Conservation (phyloP, 352 stramenopile species). For the Globisporangium rhizosaccharum region DNA sequence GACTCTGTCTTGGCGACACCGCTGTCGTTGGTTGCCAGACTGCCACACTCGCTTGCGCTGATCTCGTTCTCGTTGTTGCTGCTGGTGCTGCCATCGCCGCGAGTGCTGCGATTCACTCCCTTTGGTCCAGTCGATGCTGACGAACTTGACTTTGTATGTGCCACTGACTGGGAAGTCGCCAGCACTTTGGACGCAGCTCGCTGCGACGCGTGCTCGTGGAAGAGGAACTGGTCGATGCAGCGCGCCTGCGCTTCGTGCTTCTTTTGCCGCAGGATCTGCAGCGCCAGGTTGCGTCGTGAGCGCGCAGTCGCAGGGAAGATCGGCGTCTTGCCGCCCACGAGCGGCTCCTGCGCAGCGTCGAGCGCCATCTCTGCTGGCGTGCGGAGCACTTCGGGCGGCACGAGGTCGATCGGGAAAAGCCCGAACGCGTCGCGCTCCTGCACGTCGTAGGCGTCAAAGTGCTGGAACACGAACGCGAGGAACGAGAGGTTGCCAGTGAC, state of each 20-base stretch:
- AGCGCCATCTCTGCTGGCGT: slow-evolving; percentile 18
- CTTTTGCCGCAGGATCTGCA: slow-evolving; percentile 30
- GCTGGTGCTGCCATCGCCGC: not conserved
- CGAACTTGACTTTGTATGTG: not conserved
- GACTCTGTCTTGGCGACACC: too few relatives aligned
- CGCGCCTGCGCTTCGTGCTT: slow-evolving; percentile 25
- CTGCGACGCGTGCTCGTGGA: slow-evolving; percentile 11
- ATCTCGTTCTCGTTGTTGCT: not conserved
- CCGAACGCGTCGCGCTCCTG: slow-evolving; percentile 46
- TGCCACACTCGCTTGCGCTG: not conserved
- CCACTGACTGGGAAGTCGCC: too few relatives aligned
- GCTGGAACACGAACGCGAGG: slow-evolving; percentile 42
- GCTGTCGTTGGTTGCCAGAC: too few relatives aligned
- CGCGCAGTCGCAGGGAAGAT: slow-evolving; percentile 17
- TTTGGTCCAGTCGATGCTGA: not conserved
- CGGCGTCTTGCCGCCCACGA: slow-evolving; percentile 1
- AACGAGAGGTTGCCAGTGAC: slow-evolving; percentile 57
- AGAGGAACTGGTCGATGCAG: slow-evolving; percentile 11
- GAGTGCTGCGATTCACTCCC: too few relatives aligned
- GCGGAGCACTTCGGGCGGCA: slow-evolving; percentile 42
- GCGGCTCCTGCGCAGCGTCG: slow-evolving; percentile 7
- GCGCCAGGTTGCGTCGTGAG: slow-evolving; percentile 21
- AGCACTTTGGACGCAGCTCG: not conserved
- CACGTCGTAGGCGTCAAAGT: slow-evolving; percentile 24
- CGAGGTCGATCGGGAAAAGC: slow-evolving; percentile 46